Base-by-base conservation (phyloP, 2,329 filamentous ascomycete genomes). In the Magnaporthiopsis rhizophila region DNA sequence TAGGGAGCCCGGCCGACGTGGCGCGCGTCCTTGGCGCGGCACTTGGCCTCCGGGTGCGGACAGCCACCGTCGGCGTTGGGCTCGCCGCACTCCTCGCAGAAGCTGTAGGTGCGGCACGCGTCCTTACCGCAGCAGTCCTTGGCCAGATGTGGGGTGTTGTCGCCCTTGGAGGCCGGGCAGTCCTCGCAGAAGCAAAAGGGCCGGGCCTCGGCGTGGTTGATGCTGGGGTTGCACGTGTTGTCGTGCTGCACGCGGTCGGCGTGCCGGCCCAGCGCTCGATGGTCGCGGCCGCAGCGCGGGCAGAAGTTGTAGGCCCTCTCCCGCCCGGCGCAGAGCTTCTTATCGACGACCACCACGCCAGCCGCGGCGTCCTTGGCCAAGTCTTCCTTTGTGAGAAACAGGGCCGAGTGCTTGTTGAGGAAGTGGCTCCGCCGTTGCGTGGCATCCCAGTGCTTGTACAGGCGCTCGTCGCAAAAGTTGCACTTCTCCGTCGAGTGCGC, bases 221-320 rank as follows among this genome's bases (percentile, higher is more conserved):
- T 18, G 13, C 64, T 64, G 3, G 65, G 65, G 53, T 61, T 66
- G 63, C 67, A 68, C 21, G 53, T 34, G 13, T 66, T 67, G 65
- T 68, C 67, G 58, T 68, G 67, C 60, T 64, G 62, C 7, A 59
- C 59, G 21, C 67, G 66, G 57, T 68, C 67, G 7, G 60, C 64
- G 32, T 62, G 63, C 62, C 58, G 63, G 62, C n/a, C 59, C 26
- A 68, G 64, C 5, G 53, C 32, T 26, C 56, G 62, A 38, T 68
- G 67, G 61, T 66, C 56, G 58, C 67, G 65, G 13, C 67, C 67
- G 58, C 67, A 68, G 56, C 67, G 67, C 26, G 66, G 63, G 58
- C 67, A 68, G 61, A 67, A 68, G 58, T 57, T 63, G 63, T 62
- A 68, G 58, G 60, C 58, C 61, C 65, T 59, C 65, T 68, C 63